These are phyloP conservation scores for Blastocystis sp. DNA, from an alignment of 352 stramenopile species.

Conservation along the genomic window DNA sequence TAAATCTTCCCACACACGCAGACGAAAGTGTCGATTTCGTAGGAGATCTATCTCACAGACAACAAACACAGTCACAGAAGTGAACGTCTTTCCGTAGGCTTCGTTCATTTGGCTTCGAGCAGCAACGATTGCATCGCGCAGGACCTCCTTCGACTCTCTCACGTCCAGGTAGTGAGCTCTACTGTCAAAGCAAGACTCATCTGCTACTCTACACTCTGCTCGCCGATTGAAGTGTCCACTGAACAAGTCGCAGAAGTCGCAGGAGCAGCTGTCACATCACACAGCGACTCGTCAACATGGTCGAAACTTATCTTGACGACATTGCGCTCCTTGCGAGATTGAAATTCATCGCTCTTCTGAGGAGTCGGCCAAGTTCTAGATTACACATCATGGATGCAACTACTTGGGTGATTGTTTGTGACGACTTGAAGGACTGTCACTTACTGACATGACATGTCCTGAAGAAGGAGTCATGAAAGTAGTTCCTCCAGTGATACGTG, in stretches of 20 bases:
- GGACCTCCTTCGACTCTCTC: neutral
- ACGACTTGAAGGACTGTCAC: neutral
- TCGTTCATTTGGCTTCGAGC: neutral
- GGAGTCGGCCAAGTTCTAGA: conserved; percentile 27
- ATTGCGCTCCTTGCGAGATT: neutral
- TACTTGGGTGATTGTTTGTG: conserved; percentile 25
- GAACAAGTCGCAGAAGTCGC: neutral
- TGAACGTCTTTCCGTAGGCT: conserved; percentile 32
- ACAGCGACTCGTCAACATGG: neutral
- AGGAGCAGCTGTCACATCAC: neutral
- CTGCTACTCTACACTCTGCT: neutral
- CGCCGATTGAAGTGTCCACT: neutral
- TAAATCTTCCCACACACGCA: neutral
- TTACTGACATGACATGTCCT: neutral
- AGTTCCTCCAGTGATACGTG: neutral
- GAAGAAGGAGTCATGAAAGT: neutral
- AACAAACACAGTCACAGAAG: neutral
- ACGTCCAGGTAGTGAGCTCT: neutral
- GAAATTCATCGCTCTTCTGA: conserved; percentile 14
- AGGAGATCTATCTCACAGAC: conserved; percentile 1
- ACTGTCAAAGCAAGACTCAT: neutral
- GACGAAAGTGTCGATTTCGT: conserved; percentile 2
- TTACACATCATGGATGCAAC: neutral
- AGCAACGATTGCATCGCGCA: neutral
- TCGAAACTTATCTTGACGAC: neutral